Evolutionary conservation across 768 basidiomycete genomes (phyloP).

Genomic region (Termitomyces sp.): DNA sequence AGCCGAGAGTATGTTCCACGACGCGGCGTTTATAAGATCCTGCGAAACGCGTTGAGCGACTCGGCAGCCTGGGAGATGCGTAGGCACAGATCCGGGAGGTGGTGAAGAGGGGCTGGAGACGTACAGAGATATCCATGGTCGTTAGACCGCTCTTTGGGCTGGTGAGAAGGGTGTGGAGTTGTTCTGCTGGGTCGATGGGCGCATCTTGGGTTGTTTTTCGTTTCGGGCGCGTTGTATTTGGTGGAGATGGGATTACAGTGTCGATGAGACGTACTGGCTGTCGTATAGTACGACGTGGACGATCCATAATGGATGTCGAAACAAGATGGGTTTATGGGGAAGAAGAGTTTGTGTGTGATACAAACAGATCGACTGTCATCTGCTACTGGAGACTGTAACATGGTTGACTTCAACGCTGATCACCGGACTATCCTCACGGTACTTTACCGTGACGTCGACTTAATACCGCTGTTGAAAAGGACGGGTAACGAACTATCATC

Average conservation of each 20-base stretch:
- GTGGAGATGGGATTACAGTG: not conserved
- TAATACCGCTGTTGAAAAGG: too few species aligned
- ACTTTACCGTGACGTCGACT: too few species aligned
- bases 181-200: conserved; percentile 4
- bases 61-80: conserved; percentile 10
- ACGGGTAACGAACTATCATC: too few species aligned
- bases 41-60: conserved; percentile 27
- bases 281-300: conserved; percentile 16
- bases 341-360: not conserved
- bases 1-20: conserved; percentile 43
- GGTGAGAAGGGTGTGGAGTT: conserved; percentile 10
- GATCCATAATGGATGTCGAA: conserved; percentile 10
- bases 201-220: conserved; percentile 8
- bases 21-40: conserved; percentile 44
- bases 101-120: conserved; percentile 16
- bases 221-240: conserved; percentile 6
- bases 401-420: too few species aligned
- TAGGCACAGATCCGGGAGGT: conserved; percentile 8
- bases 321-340: not conserved
- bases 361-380: too few species aligned
- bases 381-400: too few species aligned
- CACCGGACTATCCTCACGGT: too few species aligned
- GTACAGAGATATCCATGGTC: conserved; percentile 45
- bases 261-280: conserved; percentile 7
- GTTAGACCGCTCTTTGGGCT: conserved; percentile 10